Evolutionary conservation across 495 filamentous ascomycete genomes (phyloP), one percentile per base, ranked within the genome.

Genomic region (Xylaria palmicola): DNA sequence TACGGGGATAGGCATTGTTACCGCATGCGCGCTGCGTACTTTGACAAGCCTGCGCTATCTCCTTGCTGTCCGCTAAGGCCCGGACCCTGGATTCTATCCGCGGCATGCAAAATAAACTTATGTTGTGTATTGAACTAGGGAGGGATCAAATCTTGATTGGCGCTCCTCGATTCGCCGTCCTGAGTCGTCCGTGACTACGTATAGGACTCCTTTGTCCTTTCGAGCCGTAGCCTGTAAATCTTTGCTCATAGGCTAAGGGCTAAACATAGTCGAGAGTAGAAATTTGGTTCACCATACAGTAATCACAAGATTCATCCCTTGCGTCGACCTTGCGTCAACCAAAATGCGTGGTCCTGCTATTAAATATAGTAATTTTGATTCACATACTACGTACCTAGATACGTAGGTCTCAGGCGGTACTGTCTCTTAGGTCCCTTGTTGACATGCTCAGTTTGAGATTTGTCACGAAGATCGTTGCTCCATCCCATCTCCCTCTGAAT

Each of bases 301-400:
- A 61, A 61, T 61, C 50, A 52, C 27, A 60, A 22, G 10, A 24
- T 36, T 15, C 15, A 32, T 44, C 24, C 48, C 37, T 43, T 44
- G 44, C 27, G 24, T 54, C 39, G 37, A 44, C 40, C 24, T n/a
- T 10, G 24, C 9, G 37, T n/a, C 50, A 36, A 49, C 20, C 27
- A 10, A 22, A 27, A 37, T 2, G 19, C 56, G 50, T 47, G 40
- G 41, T 61, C 24, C 30, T 55, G 59, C 41, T 61, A 50, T 61
- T 50, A 55, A 61, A 54, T 47, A 54, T 61, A 61, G 59, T 50
- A 61, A 61, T 48, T 32, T 48, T 48, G 59, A 61, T 48, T 40
- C 59, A 61, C 55, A 36, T 22, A 41, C n/a, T n/a, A n/a, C n/a
- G n/a, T n/a, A n/a, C n/a, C n/a, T n/a, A n/a, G n/a, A n/a, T n/a